A percentile compares a stretch with the other conserved stretches of the same genome.
These are phyloP conservation scores for Cryptococcus sp. DNA, from an alignment of 1,284 basidiomycete species.

Conservation along the genomic window DNA sequence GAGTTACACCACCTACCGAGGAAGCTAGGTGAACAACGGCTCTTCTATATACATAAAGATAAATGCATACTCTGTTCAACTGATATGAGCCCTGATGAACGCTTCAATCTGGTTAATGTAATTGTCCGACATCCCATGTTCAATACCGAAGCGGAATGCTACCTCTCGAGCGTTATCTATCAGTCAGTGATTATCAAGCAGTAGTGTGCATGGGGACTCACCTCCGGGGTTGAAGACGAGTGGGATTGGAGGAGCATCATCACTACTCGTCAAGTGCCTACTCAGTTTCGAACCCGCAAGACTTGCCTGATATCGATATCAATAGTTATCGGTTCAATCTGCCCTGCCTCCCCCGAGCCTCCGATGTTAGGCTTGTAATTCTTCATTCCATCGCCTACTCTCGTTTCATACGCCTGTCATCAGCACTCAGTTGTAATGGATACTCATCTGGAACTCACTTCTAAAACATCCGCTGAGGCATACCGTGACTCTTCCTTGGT, in stretches of 20 bases:
- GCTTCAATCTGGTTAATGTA: slow-evolving; percentile 33
- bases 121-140: slow-evolving; percentile 23
- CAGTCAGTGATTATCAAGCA: neutral
- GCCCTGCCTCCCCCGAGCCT: neutral
- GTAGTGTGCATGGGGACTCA: slow-evolving; percentile 6
- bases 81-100: slow-evolving; percentile 21
- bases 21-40: slow-evolving; percentile 54
- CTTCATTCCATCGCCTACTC: slow-evolving; percentile 6
- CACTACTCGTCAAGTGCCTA: slow-evolving; percentile 11
- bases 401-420: slow-evolving; percentile 9
- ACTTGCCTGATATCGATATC: slow-evolving; percentile 28
- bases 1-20: slow-evolving; percentile 87
- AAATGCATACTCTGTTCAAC: neutral
- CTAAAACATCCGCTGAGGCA: slow-evolving; percentile 3
- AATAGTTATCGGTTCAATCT: slow-evolving; percentile 8
- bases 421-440: too few species aligned
- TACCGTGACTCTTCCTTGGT: slow-evolving; percentile 7
- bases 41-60: neutral
- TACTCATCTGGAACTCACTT: slow-evolving; percentile 11
- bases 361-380: neutral
- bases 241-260: slow-evolving; percentile 24
- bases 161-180: slow-evolving; percentile 23
- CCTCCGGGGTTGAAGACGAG: slow-evolving; percentile 14
- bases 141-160: slow-evolving; percentile 22
- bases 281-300: neutral